Base-by-base conservation (phyloP, 805 yeast species). In the Candida silvatica region DNA sequence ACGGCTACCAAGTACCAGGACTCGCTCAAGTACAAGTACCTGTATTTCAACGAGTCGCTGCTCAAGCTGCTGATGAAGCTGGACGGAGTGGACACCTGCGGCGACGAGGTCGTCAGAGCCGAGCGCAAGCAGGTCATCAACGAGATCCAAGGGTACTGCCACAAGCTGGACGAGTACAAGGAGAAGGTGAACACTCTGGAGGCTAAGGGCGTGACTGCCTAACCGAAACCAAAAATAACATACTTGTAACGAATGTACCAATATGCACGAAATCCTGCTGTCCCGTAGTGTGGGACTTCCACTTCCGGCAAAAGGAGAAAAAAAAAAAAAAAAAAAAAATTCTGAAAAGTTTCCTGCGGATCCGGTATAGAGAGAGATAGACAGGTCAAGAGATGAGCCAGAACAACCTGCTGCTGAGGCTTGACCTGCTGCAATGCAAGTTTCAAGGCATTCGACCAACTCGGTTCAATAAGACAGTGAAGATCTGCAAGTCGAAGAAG, bases 11-110 rank as follows among this genome's bases (percentile, higher is more conserved):
- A 52, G 1, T 54, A 55, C 37, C 48, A 47, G 23, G 54, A 56
- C 14, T 46, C 42, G n/a, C 35, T 51, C 20, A 37, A 41, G 38
- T 79, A 74, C 52, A 69, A 71, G 48, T 67, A 64, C 45, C 67
- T 70, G 35, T 81, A 66, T 51, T 75, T 64, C 52, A 80, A 77
- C 46, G 94, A 82, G 53, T 69, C 70, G 66, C 57, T 82, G 29
- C 61, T 82, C 52, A 80, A 80, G 50, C 66, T 78, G 42, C 55
- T 81, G 44, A 67, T 82, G 66, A 72, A 67, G 41, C 60, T 83
- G 36, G 94, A 83, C 47, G 77, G 71, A 3, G 63, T 83, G 24
- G 57, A 56, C 4, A 62, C 61, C 7, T 65, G 64, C 20, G 64
- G 59, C 7, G 71, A 71, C 32, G 69, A 59, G 1, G 58, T 62